A percentile compares a stretch with the other conserved stretches of the same genome.
Conservation (phyloP, 202 grass and related monocot species). For the Alloteropsis angusta region DNA sequence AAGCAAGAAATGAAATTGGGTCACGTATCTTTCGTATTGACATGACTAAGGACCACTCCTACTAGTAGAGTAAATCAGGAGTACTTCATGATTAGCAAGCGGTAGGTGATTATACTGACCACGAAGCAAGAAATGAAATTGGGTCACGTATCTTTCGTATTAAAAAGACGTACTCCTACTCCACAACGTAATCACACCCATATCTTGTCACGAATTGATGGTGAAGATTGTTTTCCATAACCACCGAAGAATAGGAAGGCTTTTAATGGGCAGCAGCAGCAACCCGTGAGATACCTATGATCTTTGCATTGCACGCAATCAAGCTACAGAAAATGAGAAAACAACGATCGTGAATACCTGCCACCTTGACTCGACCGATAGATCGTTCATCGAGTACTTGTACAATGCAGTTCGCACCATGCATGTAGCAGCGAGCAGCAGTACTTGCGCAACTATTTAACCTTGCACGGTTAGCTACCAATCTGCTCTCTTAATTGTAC, state of each 20-base stretch:
- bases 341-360: background rate
- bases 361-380: background rate
- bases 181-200: conserved; percentile 16
- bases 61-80: background rate
- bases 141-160: conserved; percentile 13
- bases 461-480: background rate
- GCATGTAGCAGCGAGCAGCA: background rate
- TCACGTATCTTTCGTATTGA: no score
- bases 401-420: background rate
- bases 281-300: conserved; percentile 17
- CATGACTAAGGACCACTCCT: background rate
- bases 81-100: background rate
- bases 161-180: conserved; percentile 17
- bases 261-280: conserved; percentile 34
- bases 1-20: no score
- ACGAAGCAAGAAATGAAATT: conserved; percentile 1
- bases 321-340: background rate
- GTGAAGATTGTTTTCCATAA: conserved; percentile 35
- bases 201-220: conserved; percentile 27
- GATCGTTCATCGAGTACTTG: background rate
- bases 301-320: conserved; percentile 31
- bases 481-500: background rate
- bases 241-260: conserved; percentile 43
- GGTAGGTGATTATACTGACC: background rate
- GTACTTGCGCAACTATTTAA: background rate